Evolutionary conservation across 2,329 filamentous ascomycete species (phyloP).

Genomic region (Scedosporium dehoogii): DNA sequence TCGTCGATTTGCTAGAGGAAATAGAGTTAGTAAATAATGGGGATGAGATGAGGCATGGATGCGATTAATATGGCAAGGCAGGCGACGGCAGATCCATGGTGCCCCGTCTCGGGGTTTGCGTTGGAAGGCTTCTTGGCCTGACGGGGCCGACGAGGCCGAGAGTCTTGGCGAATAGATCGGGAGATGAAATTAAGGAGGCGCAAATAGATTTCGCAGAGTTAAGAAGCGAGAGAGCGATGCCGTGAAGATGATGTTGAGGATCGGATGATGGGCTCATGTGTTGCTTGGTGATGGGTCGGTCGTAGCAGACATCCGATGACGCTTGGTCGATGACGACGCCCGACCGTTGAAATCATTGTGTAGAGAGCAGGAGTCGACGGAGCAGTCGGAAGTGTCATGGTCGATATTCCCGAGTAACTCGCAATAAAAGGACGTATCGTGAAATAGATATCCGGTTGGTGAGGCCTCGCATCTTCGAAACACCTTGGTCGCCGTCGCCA

Average conservation of each 20-base stretch:
- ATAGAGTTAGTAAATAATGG: background rate
- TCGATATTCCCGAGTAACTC: background rate
- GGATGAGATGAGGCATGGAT: background rate
- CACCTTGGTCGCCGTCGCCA: background rate
- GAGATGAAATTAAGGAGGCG: background rate
- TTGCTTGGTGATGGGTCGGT: background rate
- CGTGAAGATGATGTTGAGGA: background rate
- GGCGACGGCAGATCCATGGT: background rate
- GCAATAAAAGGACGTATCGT: background rate
- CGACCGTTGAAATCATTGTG: background rate
- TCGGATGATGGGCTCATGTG: background rate
- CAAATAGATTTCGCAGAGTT: too few species aligned
- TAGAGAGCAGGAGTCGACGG: background rate
- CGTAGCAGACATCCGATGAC: background rate
- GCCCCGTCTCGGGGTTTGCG: background rate
- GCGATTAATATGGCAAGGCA: background rate
- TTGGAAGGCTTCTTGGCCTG: background rate
- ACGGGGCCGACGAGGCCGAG: background rate
- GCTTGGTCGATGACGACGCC: too few species aligned
- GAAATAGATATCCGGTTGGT: background rate
- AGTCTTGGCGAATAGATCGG: background rate
- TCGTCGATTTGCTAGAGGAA: slow-evolving; percentile 81
- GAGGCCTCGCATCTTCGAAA: background rate
- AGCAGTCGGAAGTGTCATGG: background rate
- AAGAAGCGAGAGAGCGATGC: too few species aligned